Base-by-base conservation (phyloP, 805 yeast species). In the Kodamaea restingae region DNA sequence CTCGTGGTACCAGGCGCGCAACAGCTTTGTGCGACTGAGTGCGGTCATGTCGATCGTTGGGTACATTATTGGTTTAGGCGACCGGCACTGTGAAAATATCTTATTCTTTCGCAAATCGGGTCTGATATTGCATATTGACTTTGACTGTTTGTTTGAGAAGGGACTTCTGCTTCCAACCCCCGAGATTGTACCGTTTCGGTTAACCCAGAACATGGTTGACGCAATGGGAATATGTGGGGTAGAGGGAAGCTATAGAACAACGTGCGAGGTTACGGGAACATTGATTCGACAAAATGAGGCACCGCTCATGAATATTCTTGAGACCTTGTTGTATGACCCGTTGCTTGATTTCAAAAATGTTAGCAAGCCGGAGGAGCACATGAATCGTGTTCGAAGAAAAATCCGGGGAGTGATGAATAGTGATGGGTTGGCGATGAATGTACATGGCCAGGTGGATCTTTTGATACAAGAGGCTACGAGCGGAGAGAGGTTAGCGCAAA, bases 1-100 rank as follows among this genome's bases (percentile, higher is more conserved):
- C 6, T 66, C 78, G 1, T 93, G 98, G 98, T 84, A 87, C 44
- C 71, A 73, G 31, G 85, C 91, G 1, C 65, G 98, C 40, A 81
- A 80, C 35, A 69, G 71, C 25, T 95, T 76, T 55, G 80, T 86
- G 0, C 70, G 95, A 39, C 80, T 96, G 0, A 70, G 84, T 18
- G 96, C 97, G 0, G 98, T 91, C 0, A 93, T 95, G 98, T 88
- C 97, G 0, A 88, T 93, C 70, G 95, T 91, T 4, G 98, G 99
- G 0, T 87, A 86, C 56, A 78, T 93, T 33, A 70, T 93, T 18
- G 40, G 40, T 5, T 71, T 93, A 36, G 99, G 99, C 17, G 99
- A 93, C 60, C 72, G 99, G 28, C 99, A 93, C 56, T 84, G 96
- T 49, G 99, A 93, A 54, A 93, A 93, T 54, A 78, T 93, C 15